Evolutionary conservation across 2,329 filamentous ascomycete genomes (phyloP), one percentile per base, ranked within the genome.

Genomic region (Pezicula radicicola): DNA sequence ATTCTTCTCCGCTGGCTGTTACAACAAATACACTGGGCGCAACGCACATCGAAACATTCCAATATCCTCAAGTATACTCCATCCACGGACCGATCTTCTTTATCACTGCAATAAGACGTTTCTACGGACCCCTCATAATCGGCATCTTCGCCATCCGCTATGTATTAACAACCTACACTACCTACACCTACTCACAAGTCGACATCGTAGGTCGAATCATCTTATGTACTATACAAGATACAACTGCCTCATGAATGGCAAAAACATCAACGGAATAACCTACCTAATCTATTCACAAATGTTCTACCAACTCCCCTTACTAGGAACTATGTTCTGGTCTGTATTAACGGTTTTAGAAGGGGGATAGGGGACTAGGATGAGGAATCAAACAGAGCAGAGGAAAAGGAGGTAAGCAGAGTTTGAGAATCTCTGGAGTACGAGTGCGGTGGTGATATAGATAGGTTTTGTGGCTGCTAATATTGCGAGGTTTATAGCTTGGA

Each of bases 1-100:
- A 70, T 65, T 0, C 48, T 70, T 6, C 58, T 63, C 13, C 58
- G 65, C 13, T 70, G 68, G 68, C 55, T 69, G 10, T 60, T 67
- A 10, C 69, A 71, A 49, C 68, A 71, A 57, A 65, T 70, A 19
- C 63, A 68, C 42, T 71, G 68, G 64, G 69, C 47, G 66, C 69
- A 13, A 62, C 61, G 1, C 66, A 70, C 50, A 69, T 71, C 44
- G 69, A 71, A 56, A 65, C 64, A 10, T 65, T 69, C 46, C 64
- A 65, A 43, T 63, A 67, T 16, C 68, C 68, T 1, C 57, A 60
- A 44, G 59, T 70, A 16, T 71, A 71, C 56, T 54, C 66, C 10
- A 59, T 68, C 7, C 64, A 63, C 27, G 63, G 65, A 16, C 66
- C 67, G 0, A 58, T 71, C 25, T 61, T 70, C 50, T 70, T 71